Evolutionary conservation across 108 stramenopile species (phyloP).

Genomic region (Aurantiochytrium sp.): DNA sequence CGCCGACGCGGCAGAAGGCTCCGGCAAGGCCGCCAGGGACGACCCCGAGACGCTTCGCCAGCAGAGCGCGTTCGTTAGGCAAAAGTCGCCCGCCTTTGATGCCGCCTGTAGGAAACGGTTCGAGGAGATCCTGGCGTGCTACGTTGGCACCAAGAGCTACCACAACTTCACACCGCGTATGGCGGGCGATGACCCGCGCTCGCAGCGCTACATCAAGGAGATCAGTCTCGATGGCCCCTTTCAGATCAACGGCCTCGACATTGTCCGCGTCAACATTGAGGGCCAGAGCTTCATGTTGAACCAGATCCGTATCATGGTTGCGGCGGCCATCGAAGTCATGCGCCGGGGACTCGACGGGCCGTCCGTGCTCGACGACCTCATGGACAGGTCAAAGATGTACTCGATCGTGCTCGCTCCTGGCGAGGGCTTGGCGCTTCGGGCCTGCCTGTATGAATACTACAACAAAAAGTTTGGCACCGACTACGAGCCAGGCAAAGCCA

Average conservation of each 20-base stretch:
- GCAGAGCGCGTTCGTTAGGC: background rate
- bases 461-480: background rate
- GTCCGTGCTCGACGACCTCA: background rate
- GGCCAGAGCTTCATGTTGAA: slow-evolving; percentile 95
- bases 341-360: slow-evolving; percentile 61
- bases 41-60: background rate
- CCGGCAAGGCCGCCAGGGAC: background rate
- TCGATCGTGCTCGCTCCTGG: background rate
- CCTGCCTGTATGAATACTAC: background rate
- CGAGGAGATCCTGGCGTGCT: slow-evolving; percentile 56
- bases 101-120: slow-evolving; percentile 1
- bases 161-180: slow-evolving; percentile 80
- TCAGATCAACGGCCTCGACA: slow-evolving; percentile 64
- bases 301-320: slow-evolving; percentile 97
- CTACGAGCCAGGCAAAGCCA: background rate
- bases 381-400: background rate
- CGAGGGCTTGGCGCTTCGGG: slow-evolving; percentile 9
- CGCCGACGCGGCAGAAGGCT: slow-evolving; percentile 33
- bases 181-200: slow-evolving; percentile 58
- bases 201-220: slow-evolving; percentile 69
- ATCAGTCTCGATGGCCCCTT: slow-evolving; percentile 70
- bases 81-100: background rate
- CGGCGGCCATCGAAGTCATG: slow-evolving; percentile 69
- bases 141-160: slow-evolving; percentile 81
- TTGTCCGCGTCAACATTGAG: slow-evolving; percentile 73